A percentile compares a stretch with the other conserved stretches of the same genome.
Conservation (phyloP, 805 yeast genomes). For the Tetrapisispora taiwanensis region DNA sequence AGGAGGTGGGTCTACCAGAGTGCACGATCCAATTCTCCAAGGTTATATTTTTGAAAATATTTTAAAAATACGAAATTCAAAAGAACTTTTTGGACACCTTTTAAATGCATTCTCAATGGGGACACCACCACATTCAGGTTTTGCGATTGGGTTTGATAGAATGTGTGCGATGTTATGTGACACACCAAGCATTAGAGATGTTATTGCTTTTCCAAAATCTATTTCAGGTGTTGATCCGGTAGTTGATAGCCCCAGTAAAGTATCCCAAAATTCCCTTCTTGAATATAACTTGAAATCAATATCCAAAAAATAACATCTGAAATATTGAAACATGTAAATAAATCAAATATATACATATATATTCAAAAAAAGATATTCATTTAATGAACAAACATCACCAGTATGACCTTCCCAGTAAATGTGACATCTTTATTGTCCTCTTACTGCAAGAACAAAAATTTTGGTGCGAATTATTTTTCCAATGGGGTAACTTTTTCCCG, state of each 20-base stretch:
- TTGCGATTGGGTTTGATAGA: conserved; percentile 92
- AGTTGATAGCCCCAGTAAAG: conserved; percentile 73
- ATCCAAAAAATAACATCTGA: background rate
- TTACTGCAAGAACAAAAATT: no score
- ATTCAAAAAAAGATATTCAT: no score
- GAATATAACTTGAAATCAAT: conserved; percentile 36
- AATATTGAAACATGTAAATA: background rate
- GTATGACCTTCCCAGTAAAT: no score
- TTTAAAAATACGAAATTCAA: conserved; percentile 48
- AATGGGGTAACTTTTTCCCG: background rate
- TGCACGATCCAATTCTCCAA: conserved; percentile 79
- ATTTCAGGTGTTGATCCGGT: conserved; percentile 81
- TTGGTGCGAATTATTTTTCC: no score
- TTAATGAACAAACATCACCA: no score
- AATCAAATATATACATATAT: background rate
- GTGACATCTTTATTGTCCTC: no score
- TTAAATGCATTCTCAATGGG: conserved; percentile 75
- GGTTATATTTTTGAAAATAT: conserved; percentile 57
- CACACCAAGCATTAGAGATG: conserved; percentile 72
- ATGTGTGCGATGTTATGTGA: conserved; percentile 86
- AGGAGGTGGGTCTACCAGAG: conserved; percentile 96
- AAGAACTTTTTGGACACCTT: conserved; percentile 72
- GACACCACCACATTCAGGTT: conserved; percentile 98
- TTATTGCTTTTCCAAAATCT: conserved; percentile 92
- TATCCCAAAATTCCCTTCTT: conserved; percentile 39